These are phyloP conservation scores for Nidula microcarpa DNA, from an alignment of 768 basidiomycete genomes.

Conservation along the genomic window DNA sequence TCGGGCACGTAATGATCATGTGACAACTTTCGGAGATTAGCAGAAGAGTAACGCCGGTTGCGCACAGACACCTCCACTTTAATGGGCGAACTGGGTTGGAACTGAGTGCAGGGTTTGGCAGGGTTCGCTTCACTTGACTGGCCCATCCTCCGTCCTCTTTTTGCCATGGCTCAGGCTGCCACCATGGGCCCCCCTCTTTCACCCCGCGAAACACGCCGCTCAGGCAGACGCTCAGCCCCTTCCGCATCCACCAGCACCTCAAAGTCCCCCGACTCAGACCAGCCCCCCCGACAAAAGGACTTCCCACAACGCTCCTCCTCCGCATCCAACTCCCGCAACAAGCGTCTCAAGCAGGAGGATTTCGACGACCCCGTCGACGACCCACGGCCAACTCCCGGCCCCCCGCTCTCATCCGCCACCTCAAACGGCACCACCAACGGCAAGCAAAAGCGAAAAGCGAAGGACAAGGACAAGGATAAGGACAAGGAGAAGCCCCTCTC, in stretches of 20 bases:
- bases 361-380: constrained; percentile 60
- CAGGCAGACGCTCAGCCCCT: constrained; percentile 68
- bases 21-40: neutral
- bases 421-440: constrained; percentile 28
- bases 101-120: no score
- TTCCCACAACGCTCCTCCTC: constrained; percentile 36
- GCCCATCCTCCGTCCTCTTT: constrained; percentile 5
- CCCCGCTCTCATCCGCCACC: constrained; percentile 25
- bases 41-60: neutral
- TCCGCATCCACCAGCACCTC: constrained; percentile 65
- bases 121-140: no score
- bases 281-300: constrained; percentile 47
- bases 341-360: constrained; percentile 74
- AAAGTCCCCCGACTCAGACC: constrained; percentile 74
- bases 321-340: constrained; percentile 40
- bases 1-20: constrained; percentile 7
- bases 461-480: constrained; percentile 57
- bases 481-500: constrained; percentile 23
- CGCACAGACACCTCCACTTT: no score
- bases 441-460: constrained; percentile 55
- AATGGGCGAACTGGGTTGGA: no score
- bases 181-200: constrained; percentile 78
- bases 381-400: constrained; percentile 38
- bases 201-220: constrained; percentile 74
- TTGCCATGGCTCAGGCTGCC: constrained; percentile 59